Evolutionary conservation across 257 asterid species (phyloP), one percentile per base, ranked within the genome.

Genomic region (Plantago ovata): DNA sequence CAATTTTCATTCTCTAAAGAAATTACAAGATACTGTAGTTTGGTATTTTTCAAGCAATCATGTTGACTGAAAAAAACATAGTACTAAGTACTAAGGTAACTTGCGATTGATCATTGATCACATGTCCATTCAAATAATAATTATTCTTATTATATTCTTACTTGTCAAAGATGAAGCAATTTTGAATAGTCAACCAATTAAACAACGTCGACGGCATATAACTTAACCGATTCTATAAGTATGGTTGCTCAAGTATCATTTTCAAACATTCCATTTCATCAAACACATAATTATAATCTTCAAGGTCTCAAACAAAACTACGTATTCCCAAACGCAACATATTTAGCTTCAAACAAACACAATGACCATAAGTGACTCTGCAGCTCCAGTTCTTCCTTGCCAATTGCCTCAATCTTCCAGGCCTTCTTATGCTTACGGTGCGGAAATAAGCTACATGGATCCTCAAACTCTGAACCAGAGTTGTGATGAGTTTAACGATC

Each of bases 371-470:
- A 24, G 61, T 36, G 65, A 55, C 32, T 13, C 10, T 2, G 39
- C 23, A 3, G 32, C 13, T 44, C 38, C 24, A 11, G 13, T 48
- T 23, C 44, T 10, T 11, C 51, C 43, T n/a, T n/a, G n/a, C n/a
- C 57, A 51, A 10, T 43, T 15, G 13, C 62, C 62, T 56, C 62
- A 39, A 40, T 48, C 62, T 11, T 38, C 61, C 6, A 38, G 36
- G 48, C 61, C 61, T 13, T 38, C 40, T 13, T 14, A 45, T 3
- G 12, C 39, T 11, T 18, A 51, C 48, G 38, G 47, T n/a, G 18
- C 45, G 6, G 51, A 48, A 38, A 13, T 36, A 14, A 32, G 41
- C n/a, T 49, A 20, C 58, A 49, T 9, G 39, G 51, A 4, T 36
- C 48, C 46, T 10, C 58, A 16, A 42, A 62, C 23, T 15, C 44